Base-by-base conservation (phyloP, 2,329 filamentous ascomycete species). In the Leptographium wingfieldii region DNA sequence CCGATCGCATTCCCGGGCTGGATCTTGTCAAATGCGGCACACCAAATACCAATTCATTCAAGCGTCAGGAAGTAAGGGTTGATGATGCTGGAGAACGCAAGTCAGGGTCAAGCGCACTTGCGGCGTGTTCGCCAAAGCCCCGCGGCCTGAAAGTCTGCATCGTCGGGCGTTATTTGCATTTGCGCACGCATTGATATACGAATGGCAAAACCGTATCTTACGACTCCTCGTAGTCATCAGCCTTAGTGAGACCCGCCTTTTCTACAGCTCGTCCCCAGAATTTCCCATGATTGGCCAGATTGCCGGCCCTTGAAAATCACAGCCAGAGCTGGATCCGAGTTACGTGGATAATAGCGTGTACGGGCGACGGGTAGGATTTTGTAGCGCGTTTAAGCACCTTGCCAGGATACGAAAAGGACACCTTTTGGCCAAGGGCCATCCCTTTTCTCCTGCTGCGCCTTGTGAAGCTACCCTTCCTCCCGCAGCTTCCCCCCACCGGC, bases 361-460 rank as follows among this genome's bases (percentile, higher is more conserved):
- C 25, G 48, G 11, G 48, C 11, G 7, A 31, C 25, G 25, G 49
- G 49, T 31, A 52, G 35, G 33, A 56, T 31, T 56, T 40, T 29
- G 35, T 56, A 38, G 54, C 54, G 54, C 54, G 54, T 56, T 56
- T 43, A 31, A 35, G 38, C 25, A 40, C 33, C n/a, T 40, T 14
- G n/a, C 35, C 19, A 46, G 7, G 27, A 56, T 35, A 49, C 55
- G 55, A 55, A 56, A 40, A 56, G 55, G 55, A 56, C 56, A 58
- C 56, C 33, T 57, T 49, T 58, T 58, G 48, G 56, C 48, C 56
- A 51, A 55, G n/a, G 48, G 25, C 33, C 6, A 38, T 40, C 51
- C 31, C 27, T 25, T 53, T 58, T 38, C 29, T 40, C 31, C 43
- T 52, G 56, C 40, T 46, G 31, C 56, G 46, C 48, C n/a, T 29